Percentiles rank a stretch among this genome's conserved stretches.
Conservation (phyloP, 2,329 filamentous ascomycete genomes). For the Myriosclerotinia duriaeana region DNA sequence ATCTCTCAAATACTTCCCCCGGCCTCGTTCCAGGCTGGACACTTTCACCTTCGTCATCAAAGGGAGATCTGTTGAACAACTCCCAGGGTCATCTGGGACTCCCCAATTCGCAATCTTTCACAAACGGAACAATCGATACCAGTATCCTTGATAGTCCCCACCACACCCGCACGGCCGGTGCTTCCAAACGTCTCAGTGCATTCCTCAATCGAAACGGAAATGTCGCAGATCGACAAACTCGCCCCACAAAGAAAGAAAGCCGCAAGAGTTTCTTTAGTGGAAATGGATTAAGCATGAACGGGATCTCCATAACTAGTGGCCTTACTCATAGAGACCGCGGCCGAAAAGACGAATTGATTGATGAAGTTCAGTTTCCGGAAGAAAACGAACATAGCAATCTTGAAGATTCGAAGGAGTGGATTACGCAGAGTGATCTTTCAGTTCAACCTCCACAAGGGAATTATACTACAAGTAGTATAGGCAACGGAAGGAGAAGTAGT, state of each 20-base stretch:
- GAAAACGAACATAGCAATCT: conserved; percentile 16
- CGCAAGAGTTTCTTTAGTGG: conserved; percentile 24
- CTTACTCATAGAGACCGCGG: conserved; percentile 18
- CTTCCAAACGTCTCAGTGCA: conserved; percentile 22
- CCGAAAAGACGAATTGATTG: conserved; percentile 5
- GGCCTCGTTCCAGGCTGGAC: conserved; percentile 43
- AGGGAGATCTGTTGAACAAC: conserved; percentile 28
- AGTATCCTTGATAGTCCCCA: conserved; percentile 32
- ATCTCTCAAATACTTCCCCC: conserved; percentile 42
- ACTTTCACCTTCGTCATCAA: conserved; percentile 26
- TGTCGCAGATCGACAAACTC: conserved; percentile 4
- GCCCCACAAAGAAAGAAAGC: conserved; percentile 13
- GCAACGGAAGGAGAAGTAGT: conserved; percentile 26
- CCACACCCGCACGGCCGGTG: conserved; percentile 19
- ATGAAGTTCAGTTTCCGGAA: conserved; percentile 1
- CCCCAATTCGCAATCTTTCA: conserved; percentile 31
- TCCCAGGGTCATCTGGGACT: conserved; percentile 20
- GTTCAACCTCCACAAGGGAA: conserved; percentile 4
- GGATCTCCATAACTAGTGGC: conserved; percentile 15
- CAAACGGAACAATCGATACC: conserved; percentile 34
- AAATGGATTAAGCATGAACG: conserved; percentile 25
- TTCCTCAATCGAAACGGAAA: conserved; percentile 19
- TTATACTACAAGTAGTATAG: conserved; percentile 15
- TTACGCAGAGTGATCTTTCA: conserved; percentile 43
- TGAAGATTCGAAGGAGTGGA: conserved; percentile 29